A percentile compares a stretch with the other conserved stretches of the same genome.
Conservation (phyloP, 306 rosid species). For the Mimosa bimucronata region DNA sequence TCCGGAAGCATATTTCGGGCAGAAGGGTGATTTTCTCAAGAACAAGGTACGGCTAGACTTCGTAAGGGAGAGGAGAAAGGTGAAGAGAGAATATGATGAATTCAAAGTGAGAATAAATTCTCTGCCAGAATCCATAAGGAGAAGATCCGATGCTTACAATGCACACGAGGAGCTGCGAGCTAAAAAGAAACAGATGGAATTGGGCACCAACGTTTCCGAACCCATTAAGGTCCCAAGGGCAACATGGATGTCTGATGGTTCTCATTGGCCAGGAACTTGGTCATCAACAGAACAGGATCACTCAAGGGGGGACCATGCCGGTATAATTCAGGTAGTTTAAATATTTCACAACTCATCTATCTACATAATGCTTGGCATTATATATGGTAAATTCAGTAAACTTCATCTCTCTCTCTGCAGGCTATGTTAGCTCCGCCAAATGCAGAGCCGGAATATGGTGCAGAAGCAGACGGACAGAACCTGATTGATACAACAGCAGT, state of each 20-base stretch:
- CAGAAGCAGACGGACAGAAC: conserved; percentile 65
- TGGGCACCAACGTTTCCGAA: conserved; percentile 55
- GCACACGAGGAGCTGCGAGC: conserved; percentile 82
- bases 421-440: conserved; percentile 91
- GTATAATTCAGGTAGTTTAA: conserved; percentile 71
- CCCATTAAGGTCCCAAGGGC: conserved; percentile 65
- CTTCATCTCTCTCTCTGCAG: conserved; percentile 39
- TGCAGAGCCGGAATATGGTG: conserved; percentile 71
- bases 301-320: conserved; percentile 88
- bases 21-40: conserved; percentile 78
- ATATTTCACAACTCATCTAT: not conserved
- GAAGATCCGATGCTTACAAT: conserved; percentile 86
- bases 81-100: conserved; percentile 87
- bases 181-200: conserved; percentile 79
- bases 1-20: conserved; percentile 85
- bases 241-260: conserved; percentile 93
- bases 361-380: not conserved
- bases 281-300: conserved; percentile 71
- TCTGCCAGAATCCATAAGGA: conserved; percentile 76
- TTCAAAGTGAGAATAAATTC: conserved; percentile 85
- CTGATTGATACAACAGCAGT: conserved; percentile 72
- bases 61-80: conserved; percentile 81
- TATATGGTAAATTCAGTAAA: not conserved
- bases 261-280: conserved; percentile 97
- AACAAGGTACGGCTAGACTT: conserved; percentile 87